Evolutionary conservation across 2,329 filamentous ascomycete species (phyloP), one percentile per base, ranked within the genome.

Genomic region (Colletotrichum echinochloae): DNA sequence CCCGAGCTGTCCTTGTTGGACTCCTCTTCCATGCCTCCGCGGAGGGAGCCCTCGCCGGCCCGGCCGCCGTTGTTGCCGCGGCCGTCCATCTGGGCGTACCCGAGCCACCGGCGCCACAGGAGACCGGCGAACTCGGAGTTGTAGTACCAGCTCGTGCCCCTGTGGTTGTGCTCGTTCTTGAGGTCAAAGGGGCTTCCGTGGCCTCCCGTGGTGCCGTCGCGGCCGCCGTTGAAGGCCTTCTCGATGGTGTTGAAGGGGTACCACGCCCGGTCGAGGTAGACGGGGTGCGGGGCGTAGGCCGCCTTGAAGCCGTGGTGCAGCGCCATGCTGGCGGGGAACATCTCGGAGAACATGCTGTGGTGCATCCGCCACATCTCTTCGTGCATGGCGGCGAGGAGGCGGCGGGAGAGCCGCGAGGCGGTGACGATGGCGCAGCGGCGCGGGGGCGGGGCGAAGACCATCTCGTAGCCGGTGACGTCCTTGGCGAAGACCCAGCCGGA

Each of bases 141-240:
- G 80, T 94, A 97, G 80, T 95, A 97, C 92, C 93, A 97, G 54
- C 88, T 94, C 52, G 91, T 91, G 18, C 94, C 93, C 75, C 89
- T 89, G 83, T 95, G 94, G 79, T 95, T 95, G 79, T 94, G 92
- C 81, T 97, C 94, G 63, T 94, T 90, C 73, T 88, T 86, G 26
- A 86, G 76, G 66, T 91, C 89, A 74, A 92, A 94, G 8, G 92
- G 87, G 48, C 89, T 91, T 44, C 91, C 90, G 37, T 84, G 83
- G 1, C 91, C 89, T 9, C 90, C 88, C 0, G 90, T 87, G 1
- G 88, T 90, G 72, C 90, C 89, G 74, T 91, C 88, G n/a, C 87
- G 83, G 30, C 92, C 91, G 35, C 88, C 90, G 77, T 97, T 97
- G 84, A 97, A 95, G 11, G 92, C 89, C n/a, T 84, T 85, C 73